Percentiles rank a stretch among this genome's conserved stretches.
phyloP scores from a whole-genome alignment of 1,139 yeast genomes.

The Taphrina pruni region DNA sequence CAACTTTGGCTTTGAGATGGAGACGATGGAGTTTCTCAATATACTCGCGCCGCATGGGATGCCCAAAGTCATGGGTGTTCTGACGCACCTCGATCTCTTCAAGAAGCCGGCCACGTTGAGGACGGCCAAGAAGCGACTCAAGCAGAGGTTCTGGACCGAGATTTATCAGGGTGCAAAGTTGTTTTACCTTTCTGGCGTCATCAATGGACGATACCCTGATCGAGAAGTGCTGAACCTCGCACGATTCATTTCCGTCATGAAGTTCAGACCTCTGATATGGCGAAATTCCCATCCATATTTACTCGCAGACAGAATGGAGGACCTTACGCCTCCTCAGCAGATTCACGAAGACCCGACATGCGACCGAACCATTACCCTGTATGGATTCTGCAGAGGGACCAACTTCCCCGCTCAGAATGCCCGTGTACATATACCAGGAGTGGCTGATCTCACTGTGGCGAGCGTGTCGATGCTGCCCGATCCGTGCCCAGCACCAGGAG shows the following conservation, averaged over 20 bases:
- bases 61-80: constrained; percentile 95
- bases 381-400: constrained; percentile 95
- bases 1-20: constrained; percentile 98
- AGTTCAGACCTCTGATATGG: constrained; percentile 97
- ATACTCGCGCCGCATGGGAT: constrained; percentile 98
- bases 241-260: constrained; percentile 94
- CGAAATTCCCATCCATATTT: constrained; percentile 97
- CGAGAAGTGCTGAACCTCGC: constrained; percentile 90
- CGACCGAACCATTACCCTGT: constrained; percentile 87
- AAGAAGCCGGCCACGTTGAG: constrained; percentile 87
- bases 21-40: constrained; percentile 97
- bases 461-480: constrained; percentile 90
- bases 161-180: constrained; percentile 98
- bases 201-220: constrained; percentile 97
- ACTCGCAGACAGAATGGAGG: constrained; percentile 91
- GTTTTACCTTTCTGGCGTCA: constrained; percentile 91
- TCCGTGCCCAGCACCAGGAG: constrained; percentile 99
- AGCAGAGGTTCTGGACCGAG: constrained; percentile 98
- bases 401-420: constrained; percentile 77
- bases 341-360: constrained; percentile 79
- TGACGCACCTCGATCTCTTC: constrained; percentile 94
- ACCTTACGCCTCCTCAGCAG: constrained; percentile 86
- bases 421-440: constrained; percentile 91
- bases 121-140: constrained; percentile 87
- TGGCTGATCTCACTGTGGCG: constrained; percentile 81